Base-by-base conservation (phyloP, 768 basidiomycete species). In the Amanita rubescens region DNA sequence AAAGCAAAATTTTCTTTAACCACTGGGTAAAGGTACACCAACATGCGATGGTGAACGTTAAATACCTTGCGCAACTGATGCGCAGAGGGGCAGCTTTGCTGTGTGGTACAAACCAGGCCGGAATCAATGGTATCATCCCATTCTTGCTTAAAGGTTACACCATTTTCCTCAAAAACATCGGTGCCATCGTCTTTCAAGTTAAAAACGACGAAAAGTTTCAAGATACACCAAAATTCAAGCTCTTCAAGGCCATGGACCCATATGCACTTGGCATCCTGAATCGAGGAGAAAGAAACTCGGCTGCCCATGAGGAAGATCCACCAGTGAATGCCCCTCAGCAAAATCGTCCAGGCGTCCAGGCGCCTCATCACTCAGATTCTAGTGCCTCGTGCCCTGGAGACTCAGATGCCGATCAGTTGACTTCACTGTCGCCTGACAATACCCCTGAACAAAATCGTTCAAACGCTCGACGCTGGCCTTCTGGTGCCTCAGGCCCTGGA, bases 1-100 rank as follows among this genome's bases (percentile, higher is more conserved):
- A 60, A 8, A 49, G 58, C 24, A 33, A 41, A 9, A 58, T 67
- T 37, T 60, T 67, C 53, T 70, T 69, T 60, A 69, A 60, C 43
- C 68, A 70, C 54, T 67, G 62, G 35, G 56, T 70, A 59, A 65
- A 66, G 48, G 62, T 65, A 10, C 55, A 64, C 43, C 53, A 68
- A 39, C 55, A 53, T 33, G 48, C 45, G n/a, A 53, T 56, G 24
- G 55, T 67, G 17, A 55, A 63, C 49, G 39, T 39, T 35, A 17
- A 59, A 44, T 60, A 53, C 48, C 59, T 67, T n/a, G 20, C 3
- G 44, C 20, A 27, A 30, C 25, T 25, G 22, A 46, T 46, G 20
- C 22, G 22, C 25, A 24, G 44, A 25, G 44, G 44, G 22, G 44
- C 44, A 25, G 44, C 44, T 30, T 7, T 46, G 10, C 44, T 46